Evolutionary conservation across 2,329 filamentous ascomycete genomes (phyloP), one percentile per base, ranked within the genome.

Genomic region (Verticillium dahliae): DNA sequence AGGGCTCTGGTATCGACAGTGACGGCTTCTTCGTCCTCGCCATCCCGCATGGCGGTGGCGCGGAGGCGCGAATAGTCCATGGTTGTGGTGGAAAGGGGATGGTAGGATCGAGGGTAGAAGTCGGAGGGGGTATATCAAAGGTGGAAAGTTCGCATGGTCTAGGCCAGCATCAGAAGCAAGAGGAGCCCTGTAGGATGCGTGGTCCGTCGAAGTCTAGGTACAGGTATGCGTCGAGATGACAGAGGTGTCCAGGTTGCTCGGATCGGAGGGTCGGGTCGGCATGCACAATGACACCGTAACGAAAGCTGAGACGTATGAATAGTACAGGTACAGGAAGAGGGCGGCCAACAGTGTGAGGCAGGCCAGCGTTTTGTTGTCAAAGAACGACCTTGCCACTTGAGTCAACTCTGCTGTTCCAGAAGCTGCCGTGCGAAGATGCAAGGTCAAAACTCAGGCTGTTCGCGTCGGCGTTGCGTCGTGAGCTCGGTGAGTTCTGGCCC

Each of bases 1-100:
- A 99, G 77, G 54, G 95, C 95, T 71, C 96, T 85, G 57, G 95
- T 99, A 72, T 99, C 97, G 71, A 99, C 95, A 0, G 95, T 99
- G 61, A 99, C 95, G 52, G 95, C 95, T 76, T 98, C 95, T 75
- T 98, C 95, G 69, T 96, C 92, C 64, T 92, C 90, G 67, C 91
- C 91, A 62, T 91, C 89, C 61, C 85, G 87, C 79, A 99, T 85
- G 33, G 95, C 95, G 69, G 92, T 90, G 68, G 94, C 92, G 71
- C 92, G 90, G 66, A 99, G 81, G 71, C 89, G 85, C 39, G 87
- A 84, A 70, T 89, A 89, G 73, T 91, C 87, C 87, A 91, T 91
- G 37, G 67, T 71, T 4, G 18, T 37, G 35, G n/a, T 7, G n/a
- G n/a, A 22, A 22, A n/a, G 22, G n/a, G 3, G 18, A 10, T 27